Percentiles rank a stretch among this genome's conserved stretches.
Conservation (phyloP, 1,284 basidiomycete genomes). For the Pseudozyma tsukubaensis region DNA sequence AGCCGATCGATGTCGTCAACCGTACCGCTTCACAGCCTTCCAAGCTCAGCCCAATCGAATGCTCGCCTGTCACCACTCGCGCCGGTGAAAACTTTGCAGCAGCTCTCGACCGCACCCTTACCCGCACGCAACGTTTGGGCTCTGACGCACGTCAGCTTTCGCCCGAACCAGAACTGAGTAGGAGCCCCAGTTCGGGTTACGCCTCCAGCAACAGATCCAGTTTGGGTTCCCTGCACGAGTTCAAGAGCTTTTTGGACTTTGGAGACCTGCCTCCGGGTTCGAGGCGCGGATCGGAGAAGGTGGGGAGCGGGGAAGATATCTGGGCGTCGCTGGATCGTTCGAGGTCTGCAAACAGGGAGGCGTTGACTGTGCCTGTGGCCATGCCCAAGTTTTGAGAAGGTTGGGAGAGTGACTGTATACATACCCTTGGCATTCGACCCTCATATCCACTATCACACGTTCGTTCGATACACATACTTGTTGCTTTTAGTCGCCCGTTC, state of each 20-base stretch:
- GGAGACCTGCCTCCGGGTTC: conserved; percentile 2
- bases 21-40: neutral
- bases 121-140: conserved; percentile 2
- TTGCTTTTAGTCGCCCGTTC: neutral
- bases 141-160: conserved; percentile 6
- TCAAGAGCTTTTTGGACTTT: conserved; percentile 26
- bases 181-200: conserved; percentile 29
- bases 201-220: conserved; percentile 23
- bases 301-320: conserved; percentile 2
- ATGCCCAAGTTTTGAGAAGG: neutral
- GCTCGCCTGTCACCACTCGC: conserved; percentile 5
- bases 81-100: conserved; percentile 19
- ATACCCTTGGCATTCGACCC: too few relatives aligned
- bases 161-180: conserved; percentile 30
- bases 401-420: neutral
- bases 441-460: too few relatives aligned
- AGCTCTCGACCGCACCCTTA: conserved; percentile 13
- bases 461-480: too few relatives aligned
- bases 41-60: conserved; percentile 6
- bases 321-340: conserved; percentile 8
- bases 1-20: conserved; percentile 3
- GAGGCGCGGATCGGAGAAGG: conserved; percentile 1
- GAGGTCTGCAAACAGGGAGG: neutral
- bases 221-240: conserved; percentile 27
- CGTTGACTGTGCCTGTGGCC: neutral